These are phyloP conservation scores for Rugonectria rugulosa DNA, from an alignment of 2,329 filamentous ascomycete genomes.

Conservation along the genomic window DNA sequence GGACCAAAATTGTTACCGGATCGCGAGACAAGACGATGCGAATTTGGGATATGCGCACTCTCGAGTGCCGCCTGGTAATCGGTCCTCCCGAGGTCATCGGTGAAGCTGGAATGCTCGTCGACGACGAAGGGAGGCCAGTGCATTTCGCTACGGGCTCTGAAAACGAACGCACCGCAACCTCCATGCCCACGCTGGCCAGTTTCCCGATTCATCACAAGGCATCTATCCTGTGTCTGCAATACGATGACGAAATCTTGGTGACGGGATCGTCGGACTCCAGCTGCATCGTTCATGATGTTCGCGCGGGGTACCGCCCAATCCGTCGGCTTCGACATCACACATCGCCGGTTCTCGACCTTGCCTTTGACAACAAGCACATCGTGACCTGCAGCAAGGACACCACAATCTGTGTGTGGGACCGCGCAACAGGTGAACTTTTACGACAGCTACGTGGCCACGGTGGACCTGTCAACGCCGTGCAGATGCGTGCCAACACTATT, in stretches of 20 bases:
- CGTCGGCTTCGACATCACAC: constrained; percentile 79
- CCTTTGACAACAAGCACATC: constrained; percentile 90
- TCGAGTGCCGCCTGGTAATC: constrained; percentile 85
- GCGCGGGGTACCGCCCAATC: constrained; percentile 79
- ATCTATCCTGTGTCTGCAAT: constrained; percentile 94
- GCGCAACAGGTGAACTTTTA: constrained; percentile 76
- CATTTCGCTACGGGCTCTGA: constrained; percentile 65
- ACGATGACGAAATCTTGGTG: constrained; percentile 90
- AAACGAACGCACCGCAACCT: constrained; percentile 54
- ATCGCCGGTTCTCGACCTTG: constrained; percentile 91
- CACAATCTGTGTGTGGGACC: constrained; percentile 94
- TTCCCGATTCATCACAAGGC: constrained; percentile 80
- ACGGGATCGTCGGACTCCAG: constrained; percentile 93
- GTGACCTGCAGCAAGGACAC: constrained; percentile 97
- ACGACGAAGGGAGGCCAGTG: constrained; percentile 57
- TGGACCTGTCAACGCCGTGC: constrained; percentile 95
- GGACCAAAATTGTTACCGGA: constrained; percentile 94
- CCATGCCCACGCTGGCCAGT: constrained; percentile 62
- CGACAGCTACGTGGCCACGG: constrained; percentile 85
- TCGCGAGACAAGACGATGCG: constrained; percentile 95
- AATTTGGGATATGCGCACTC: constrained; percentile 93
- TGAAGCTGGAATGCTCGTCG: constrained; percentile 58
- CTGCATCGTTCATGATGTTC: constrained; percentile 90
- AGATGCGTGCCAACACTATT: constrained; percentile 90
- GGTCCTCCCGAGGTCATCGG: constrained; percentile 75